Base-by-base conservation (phyloP, 352 stramenopile genomes). In the Globisporangium yorkense region DNA sequence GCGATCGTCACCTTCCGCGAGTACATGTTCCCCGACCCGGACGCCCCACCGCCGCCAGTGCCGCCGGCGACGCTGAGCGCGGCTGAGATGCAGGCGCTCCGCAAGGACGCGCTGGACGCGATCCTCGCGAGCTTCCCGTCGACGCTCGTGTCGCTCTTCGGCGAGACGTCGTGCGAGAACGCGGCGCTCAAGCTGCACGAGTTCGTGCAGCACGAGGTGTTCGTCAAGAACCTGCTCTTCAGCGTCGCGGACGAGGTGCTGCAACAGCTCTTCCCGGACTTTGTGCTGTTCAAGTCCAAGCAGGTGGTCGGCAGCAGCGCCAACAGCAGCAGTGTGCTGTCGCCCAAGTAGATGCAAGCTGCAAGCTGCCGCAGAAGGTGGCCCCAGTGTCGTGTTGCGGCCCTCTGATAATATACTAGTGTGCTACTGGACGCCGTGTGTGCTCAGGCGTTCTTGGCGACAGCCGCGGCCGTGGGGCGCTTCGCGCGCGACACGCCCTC, bases 161-260 rank as follows among this genome's bases (percentile, higher is more conserved):
- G 85, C 54, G 82, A 94, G 20, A 80, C 60, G 21, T 78, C 84
- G 27, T 87, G 77, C 48, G 72, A 86, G 57, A 89, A 87, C 60
- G 84, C 78, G 45, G 77, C 78, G 48, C 70, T 89, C 57, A 94
- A 95, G 68, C 66, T 95, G 45, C 83, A 93, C 62, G 84, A 92
- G 65, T 92, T 95, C 49, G 51, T 93, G 57, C 85, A 95, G 70
- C 83, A 93, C 71, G 80, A 92, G 56, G 69, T 89, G n/a, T 88
- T 93, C 62, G 74, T 93, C 39, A 92, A 92, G 71, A 95, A 92
- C 56, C 56, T 95, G 54, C 54, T 89, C 31, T 93, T 92, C 57
- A 91, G 74, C 61, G 69, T 92, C 56, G 68, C 72, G 44, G 85
- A 93, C 65, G 81, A 91, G 56, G 62, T 93, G 53, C 70, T 91